Base-by-base conservation (phyloP, 2,329 filamentous ascomycete genomes). In the Metarhizium rileyi region DNA sequence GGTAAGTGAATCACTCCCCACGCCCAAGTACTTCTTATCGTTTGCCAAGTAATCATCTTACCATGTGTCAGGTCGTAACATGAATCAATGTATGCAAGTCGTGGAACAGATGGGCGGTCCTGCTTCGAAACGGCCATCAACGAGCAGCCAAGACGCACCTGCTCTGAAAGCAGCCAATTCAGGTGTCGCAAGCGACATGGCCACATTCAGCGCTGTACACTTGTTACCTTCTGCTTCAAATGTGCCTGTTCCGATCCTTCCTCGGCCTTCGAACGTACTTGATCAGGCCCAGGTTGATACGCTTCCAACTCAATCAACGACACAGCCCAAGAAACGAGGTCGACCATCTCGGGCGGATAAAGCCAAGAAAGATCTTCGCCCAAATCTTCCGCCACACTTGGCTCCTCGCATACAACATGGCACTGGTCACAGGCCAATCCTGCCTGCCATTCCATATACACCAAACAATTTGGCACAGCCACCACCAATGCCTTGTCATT, bases 291-390 rank as follows among this genome's bases (percentile, higher is more conserved):
- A 22, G 27, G 27, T 25, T 12, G 40, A 10, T n/a, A 20, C 5
- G 5, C 30, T 3, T 28, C 14, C 45, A 28, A 20, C 38, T 18
- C 12, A 3, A 28, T 20, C 26, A 25, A 38, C 42, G 44, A 22
- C 33, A 10, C 43, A 48, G 25, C 53, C 62, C n/a, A 71, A 66
- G 55, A 74, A 73, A 58, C 66, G 72, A 52, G 72, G 72, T 2
- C 66, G 72, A 36, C 72, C 72, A 4, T 68, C 72, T 10, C 68
- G 71, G 49, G 66, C 68, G 12, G 72, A 73, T 49, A 71, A 68
- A 54, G 68, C 62, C 14, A 64, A 59, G 47, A 48, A 55, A 12
- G 57, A 63, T 45, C 57, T 63, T 5, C 60, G 55, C 18, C 60
- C 67, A 12, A 55, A 62, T 12, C 56, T 64, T 18, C 67, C 67